phyloP scores from a whole-genome alignment of 2,329 filamentous ascomycete species.

The Fusarium veterinarium region DNA sequence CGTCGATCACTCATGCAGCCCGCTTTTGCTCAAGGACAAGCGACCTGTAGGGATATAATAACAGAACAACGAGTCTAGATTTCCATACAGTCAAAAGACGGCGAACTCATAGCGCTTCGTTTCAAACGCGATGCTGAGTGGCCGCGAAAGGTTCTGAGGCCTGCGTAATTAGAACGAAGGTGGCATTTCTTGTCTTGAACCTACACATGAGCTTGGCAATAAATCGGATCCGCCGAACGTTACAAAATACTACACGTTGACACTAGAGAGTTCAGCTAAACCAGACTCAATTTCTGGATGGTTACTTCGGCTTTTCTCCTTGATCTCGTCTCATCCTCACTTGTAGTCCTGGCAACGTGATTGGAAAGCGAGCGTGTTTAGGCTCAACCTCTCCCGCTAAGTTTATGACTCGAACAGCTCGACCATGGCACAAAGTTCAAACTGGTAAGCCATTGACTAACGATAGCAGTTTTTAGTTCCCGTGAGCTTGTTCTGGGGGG shows the following conservation, averaged over 20 bases:
- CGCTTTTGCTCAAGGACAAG: conserved; percentile 8
- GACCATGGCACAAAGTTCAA: not conserved
- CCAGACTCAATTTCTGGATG: not conserved
- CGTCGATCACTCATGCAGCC: conserved; percentile 36
- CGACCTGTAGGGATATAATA: not conserved
- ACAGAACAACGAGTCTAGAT: not conserved
- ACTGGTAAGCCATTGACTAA: conserved; percentile 1
- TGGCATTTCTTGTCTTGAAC: conserved; percentile 2
- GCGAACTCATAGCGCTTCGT: not conserved
- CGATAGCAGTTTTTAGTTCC: conserved; percentile 30
- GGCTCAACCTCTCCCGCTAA: not conserved
- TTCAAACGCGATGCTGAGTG: not conserved
- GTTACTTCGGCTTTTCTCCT: not conserved
- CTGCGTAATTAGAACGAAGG: not conserved
- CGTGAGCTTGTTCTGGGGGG: conserved; percentile 11
- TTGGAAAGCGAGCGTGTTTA: not conserved
- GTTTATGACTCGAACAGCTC: not conserved
- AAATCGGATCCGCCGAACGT: not conserved
- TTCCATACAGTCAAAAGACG: not conserved
- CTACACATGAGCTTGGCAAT: not conserved
- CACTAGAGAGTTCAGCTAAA: not conserved
- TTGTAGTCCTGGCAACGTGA: not conserved
- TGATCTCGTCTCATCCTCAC: not conserved
- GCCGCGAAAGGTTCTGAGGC: not conserved
- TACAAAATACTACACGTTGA: not conserved